Base-by-base conservation (phyloP, 2,329 filamentous ascomycete species). In the Neonectria faginata region DNA sequence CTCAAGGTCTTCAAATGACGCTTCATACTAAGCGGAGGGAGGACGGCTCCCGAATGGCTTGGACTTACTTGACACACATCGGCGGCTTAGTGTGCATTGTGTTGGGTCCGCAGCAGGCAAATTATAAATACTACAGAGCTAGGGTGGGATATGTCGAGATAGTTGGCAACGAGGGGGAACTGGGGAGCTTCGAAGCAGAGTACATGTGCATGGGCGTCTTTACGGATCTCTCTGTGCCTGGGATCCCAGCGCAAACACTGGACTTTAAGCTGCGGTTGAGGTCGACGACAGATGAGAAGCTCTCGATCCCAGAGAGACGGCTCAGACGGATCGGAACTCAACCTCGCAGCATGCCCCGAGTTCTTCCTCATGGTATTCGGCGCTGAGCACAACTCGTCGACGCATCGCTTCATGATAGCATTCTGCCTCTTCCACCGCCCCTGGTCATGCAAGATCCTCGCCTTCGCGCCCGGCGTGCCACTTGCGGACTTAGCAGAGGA, bases 301-400 rank as follows among this genome's bases (percentile, higher is more conserved):
- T 65, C 10, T 57, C 45, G 7, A 47, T 56, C 4, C 16, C 56
- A 2, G 45, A 65, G 16, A 47, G 60, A 64, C 18, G 52, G 52
- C 10, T 47, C 48, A 12, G 51, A 64, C n/a, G 61, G 44, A 1
- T 44, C 57, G 3, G 25, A 64, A 14, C 33, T 60, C 7, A 29
- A 65, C n/a, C 41, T 61, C 0, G 45, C 47, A 2, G 45, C 51
- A 1, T 61, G 52, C 12, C 52, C 52, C 3, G 59, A 58, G 5
- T 53, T 62, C 31, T 61, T 57, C 41, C 52, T 57, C 22, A 58
- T 63, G 55, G 48, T 63, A 3, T 63, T 63, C 7, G 60, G 54
- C 12, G 60, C 57, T 2, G 48, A 58, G 36, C 50, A 54, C 27
- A 27, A 51, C 14, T 36, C 29, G 2, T 31, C 36, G 6, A 18